Evolutionary conservation across 805 yeast species (phyloP), one percentile per base, ranked within the genome.

Genomic region (Nakazawaea siamensis): DNA sequence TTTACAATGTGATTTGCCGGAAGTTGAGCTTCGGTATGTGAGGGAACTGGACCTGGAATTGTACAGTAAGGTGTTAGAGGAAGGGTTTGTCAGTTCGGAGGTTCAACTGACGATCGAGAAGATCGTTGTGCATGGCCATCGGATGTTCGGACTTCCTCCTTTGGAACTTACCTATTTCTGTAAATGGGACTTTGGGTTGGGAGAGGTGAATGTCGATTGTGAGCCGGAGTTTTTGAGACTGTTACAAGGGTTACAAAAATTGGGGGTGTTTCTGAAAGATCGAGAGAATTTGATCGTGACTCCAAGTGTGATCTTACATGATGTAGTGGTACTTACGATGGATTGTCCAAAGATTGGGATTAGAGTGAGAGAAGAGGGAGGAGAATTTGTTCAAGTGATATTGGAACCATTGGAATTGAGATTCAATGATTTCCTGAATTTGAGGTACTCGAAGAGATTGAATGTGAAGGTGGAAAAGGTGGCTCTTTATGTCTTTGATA

Each of bases 71-170:
- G 38, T 50, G 53, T 31, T 50, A 53, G 5, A 40, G 21, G 15
- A 7, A 15, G 16, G 20, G 42, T 38, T 1, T 36, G 40, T 1
- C 33, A 30, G 2, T 49, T 48, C 25, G 35, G 43, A 4, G 65
- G 28, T 76, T 1, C 74, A 75, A 29, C 45, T 83, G 20, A 44
- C 52, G 3, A 64, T 83, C 32, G 81, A 80, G 48, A 76, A 80
- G 1, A 50, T 81, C 10, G 49, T 67, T 2, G 64, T 85, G 17
- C 94, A 84, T 54, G 94, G 95, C 1, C 95, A 90, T 54, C 66
- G 97, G 48, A 76, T 88, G 78, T 86, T 86, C 61, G 98, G 98
- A 0, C 52, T 86, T 2, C 95, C 95, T 0, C 97, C 97, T 0
- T 62, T 66, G 6, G 94, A 85, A 50, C 86, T 90, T 1, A 85